Conservation (phyloP, 2,329 filamentous ascomycete species). For the Atkinsonella hypoxylon region DNA sequence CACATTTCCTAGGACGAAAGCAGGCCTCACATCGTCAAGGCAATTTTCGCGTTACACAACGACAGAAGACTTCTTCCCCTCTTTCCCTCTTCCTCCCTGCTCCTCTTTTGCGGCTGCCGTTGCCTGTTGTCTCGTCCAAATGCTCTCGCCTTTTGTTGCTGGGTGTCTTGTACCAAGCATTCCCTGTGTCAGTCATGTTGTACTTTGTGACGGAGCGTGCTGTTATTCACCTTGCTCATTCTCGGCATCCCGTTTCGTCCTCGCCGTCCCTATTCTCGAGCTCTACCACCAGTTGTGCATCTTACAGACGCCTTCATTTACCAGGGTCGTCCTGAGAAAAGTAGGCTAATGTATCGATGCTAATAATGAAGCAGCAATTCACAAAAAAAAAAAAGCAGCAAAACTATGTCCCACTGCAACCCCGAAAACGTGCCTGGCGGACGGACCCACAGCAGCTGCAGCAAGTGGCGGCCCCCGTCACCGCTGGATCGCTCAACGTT, state of each 20-base stretch:
- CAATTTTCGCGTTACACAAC: background rate
- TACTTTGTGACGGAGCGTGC: background rate
- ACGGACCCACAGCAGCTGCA: conserved; percentile 4
- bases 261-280: background rate
- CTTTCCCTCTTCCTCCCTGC: background rate
- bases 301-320: background rate
- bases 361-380: too few species aligned
- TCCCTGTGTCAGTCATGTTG: background rate
- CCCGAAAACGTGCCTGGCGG: conserved; percentile 6
- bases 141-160: background rate
- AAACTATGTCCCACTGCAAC: background rate
- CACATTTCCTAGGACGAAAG: background rate
- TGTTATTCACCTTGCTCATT: background rate
- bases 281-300: background rate
- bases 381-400: background rate
- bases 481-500: conserved; percentile 9
- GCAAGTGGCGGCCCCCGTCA: conserved; percentile 8
- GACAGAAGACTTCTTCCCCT: background rate
- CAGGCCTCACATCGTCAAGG: background rate
- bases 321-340: background rate
- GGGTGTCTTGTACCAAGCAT: background rate
- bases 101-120: background rate
- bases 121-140: background rate
- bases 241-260: background rate
- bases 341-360: too few species aligned